Conservation (phyloP, 2,329 filamentous ascomycete species). For the Alternaria sp. region DNA sequence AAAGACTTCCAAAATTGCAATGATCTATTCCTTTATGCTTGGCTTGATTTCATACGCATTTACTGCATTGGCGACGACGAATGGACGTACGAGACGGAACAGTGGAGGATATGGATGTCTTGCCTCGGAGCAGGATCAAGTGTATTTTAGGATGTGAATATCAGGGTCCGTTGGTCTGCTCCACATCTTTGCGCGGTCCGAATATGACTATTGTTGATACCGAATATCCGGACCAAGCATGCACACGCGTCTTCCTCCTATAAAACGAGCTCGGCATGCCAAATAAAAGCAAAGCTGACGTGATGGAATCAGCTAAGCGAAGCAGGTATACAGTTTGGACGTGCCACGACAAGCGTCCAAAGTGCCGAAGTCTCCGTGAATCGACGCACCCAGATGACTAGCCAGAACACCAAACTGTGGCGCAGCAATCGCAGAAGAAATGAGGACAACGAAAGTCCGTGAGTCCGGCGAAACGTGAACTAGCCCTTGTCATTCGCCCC, state of each 20-base stretch:
- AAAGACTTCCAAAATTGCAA: slow-evolving; percentile 17
- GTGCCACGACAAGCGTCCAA: background rate
- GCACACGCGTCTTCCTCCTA: background rate
- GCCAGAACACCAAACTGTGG: background rate
- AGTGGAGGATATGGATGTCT: background rate
- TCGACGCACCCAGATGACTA: background rate
- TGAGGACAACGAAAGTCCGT: background rate
- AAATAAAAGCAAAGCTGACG: background rate
- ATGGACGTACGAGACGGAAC: background rate
- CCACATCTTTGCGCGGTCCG: background rate
- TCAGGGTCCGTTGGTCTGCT: background rate
- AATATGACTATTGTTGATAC: background rate
- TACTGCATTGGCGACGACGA: slow-evolving; percentile 7
- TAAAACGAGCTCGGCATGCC: background rate
- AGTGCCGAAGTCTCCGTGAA: background rate
- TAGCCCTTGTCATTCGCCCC: background rate
- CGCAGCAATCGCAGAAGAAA: slow-evolving; percentile 2
- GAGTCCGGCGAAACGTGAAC: background rate
- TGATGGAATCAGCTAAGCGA: background rate
- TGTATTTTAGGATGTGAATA: slow-evolving; percentile 16
- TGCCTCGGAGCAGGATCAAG: background rate
- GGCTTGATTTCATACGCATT: slow-evolving; percentile 8
- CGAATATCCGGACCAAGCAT: background rate
- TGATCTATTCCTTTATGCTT: slow-evolving; percentile 11
- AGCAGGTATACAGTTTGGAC: background rate